A percentile compares a stretch with the other conserved stretches of the same genome.
These are phyloP conservation scores for Colletotrichum orchidophilum DNA, from an alignment of 2,329 filamentous ascomycete species.

Conservation along the genomic window DNA sequence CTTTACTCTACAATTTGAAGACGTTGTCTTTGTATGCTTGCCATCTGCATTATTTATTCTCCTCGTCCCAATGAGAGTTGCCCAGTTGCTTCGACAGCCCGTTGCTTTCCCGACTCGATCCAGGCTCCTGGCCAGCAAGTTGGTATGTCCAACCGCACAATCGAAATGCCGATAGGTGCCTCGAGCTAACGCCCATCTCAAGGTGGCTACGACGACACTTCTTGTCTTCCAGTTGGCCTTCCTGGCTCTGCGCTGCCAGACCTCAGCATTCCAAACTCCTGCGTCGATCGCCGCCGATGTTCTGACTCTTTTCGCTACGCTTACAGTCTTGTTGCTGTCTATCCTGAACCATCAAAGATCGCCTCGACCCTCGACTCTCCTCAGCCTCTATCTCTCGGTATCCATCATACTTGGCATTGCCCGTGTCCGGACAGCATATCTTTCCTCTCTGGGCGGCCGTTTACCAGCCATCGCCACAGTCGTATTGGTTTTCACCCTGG, in stretches of 20 bases:
- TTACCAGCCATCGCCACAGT: too few species aligned
- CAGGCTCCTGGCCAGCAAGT: too few species aligned
- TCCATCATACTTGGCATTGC: conserved; percentile 34
- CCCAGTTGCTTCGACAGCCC: too few species aligned
- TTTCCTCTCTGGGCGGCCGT: not conserved
- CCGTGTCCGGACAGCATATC: conserved; percentile 3
- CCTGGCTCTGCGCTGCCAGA: conserved; percentile 31
- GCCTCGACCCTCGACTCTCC: conserved; percentile 37
- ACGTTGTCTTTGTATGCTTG: too few species aligned
- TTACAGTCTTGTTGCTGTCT: conserved; percentile 32
- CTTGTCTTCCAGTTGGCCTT: conserved; percentile 34
- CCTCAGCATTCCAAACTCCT: conserved; percentile 9
- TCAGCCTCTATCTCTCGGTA: conserved; percentile 37
- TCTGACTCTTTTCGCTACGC: conserved; percentile 30
- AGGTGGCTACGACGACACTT: too few species aligned
- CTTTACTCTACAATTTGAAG: too few species aligned
- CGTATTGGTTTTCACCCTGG: not conserved
- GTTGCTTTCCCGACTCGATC: too few species aligned
- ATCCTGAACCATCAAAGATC: conserved; percentile 36
- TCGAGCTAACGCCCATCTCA: too few species aligned
- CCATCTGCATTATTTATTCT: too few species aligned
- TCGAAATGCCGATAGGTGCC: too few species aligned
- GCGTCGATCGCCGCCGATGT: conserved; percentile 37
- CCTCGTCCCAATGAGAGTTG: too few species aligned
- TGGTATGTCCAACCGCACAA: too few species aligned